Conservation (phyloP, 129 eudicot genomes). For the Pulicaria dysenterica region DNA sequence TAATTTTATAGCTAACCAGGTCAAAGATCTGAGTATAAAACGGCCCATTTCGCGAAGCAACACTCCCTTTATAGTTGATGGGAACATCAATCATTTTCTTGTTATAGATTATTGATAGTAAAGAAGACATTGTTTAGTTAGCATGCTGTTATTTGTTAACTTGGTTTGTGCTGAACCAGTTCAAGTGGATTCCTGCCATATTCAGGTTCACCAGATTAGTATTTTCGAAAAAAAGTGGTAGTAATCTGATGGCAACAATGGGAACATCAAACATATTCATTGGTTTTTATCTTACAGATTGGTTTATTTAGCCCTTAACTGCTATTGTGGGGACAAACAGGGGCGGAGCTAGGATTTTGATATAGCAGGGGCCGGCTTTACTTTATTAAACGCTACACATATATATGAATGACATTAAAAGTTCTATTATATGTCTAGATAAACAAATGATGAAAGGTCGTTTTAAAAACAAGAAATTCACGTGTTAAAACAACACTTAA, state of each 20-base stretch:
- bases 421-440: no score
- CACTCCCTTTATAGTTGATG: conserved; percentile 18
- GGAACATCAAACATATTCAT: background rate
- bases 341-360: no score
- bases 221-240: background rate
- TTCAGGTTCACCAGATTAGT: background rate
- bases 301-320: conserved; percentile 22
- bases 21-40: conserved; percentile 21
- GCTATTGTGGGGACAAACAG: conserved; percentile 3
- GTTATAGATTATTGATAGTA: conserved; percentile 18
- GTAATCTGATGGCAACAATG: background rate
- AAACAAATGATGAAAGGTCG: no score
- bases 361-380: no score
- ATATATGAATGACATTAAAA: no score
- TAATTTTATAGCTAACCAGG: background rate
- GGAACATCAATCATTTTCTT: conserved; percentile 25
- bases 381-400: no score
- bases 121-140: conserved; percentile 10
- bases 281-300: background rate
- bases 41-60: conserved; percentile 12
- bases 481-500: no score
- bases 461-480: no score
- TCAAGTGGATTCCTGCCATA: conserved; percentile 10
- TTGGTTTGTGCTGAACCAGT: background rate
- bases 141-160: conserved; percentile 3